Conservation (phyloP, 75 land plant species). For the Sequoiadendron giganteum region DNA sequence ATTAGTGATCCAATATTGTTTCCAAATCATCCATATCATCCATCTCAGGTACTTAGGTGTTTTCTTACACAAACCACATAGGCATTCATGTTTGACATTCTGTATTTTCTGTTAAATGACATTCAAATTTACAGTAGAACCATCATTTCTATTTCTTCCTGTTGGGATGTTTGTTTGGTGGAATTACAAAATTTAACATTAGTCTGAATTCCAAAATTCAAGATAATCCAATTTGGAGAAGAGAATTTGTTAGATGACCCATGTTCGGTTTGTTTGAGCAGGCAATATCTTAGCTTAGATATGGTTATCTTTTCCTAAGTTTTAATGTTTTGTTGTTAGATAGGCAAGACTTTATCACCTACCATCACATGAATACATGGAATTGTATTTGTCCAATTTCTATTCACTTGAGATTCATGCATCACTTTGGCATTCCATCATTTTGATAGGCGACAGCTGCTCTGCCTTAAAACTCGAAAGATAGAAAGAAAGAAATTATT, state of each 20-base stretch:
- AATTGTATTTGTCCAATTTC: too few relatives aligned
- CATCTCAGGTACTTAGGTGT: background rate
- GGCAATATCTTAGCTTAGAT: background rate
- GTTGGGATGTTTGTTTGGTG: background rate
- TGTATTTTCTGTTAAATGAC: background rate
- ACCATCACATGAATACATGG: too few relatives aligned
- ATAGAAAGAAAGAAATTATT: background rate
- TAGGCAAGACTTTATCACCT: too few relatives aligned
- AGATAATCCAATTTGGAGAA: background rate
- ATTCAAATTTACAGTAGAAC: too few relatives aligned
- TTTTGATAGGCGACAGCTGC: too few relatives aligned
- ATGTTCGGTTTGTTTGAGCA: background rate
- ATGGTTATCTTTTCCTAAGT: background rate
- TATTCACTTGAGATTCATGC: too few relatives aligned
- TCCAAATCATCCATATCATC: background rate
- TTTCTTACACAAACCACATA: background rate
- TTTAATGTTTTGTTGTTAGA: background rate
- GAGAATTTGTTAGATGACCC: background rate
- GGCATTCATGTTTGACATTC: background rate
- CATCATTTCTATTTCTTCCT: background rate
- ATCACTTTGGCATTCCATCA: too few relatives aligned
- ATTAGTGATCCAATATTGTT: background rate
- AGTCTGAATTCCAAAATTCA: background rate
- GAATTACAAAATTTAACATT: background rate
- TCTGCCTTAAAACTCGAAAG: too few relatives aligned